Evolutionary conservation across 805 yeast genomes (phyloP).

Genomic region (Metschnikowia drakensbergensis): DNA sequence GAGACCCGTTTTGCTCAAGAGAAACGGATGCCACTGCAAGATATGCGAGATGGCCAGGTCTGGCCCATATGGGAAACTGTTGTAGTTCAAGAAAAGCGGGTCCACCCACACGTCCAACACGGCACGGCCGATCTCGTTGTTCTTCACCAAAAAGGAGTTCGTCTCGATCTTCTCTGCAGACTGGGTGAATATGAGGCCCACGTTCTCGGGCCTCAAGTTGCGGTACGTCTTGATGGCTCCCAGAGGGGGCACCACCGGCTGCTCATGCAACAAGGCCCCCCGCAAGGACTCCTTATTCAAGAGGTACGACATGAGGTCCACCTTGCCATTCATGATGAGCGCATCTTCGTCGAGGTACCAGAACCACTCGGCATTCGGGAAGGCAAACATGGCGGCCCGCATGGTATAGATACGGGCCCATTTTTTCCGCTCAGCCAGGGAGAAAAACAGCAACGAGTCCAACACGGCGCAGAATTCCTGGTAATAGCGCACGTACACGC

Average conservation of each 20-base stretch:
- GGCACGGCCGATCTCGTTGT: conserved; percentile 60
- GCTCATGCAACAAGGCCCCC: conserved; percentile 61
- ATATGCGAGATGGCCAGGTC: conserved; percentile 79
- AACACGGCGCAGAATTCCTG: conserved; percentile 74
- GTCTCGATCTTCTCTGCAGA: conserved; percentile 60
- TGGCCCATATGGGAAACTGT: conserved; percentile 55
- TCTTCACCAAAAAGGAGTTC: conserved; percentile 66
- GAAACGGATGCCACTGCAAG: conserved; percentile 90
- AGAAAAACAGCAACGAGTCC: conserved; percentile 39
- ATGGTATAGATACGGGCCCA: conserved; percentile 66
- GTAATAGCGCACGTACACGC: conserved; percentile 77
- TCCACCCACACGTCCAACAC: conserved; percentile 80
- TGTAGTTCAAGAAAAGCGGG: conserved; percentile 62
- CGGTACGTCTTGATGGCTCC: conserved; percentile 68
- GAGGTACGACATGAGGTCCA: conserved; percentile 58
- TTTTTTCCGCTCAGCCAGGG: conserved; percentile 40
- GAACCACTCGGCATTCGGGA: conserved; percentile 86
- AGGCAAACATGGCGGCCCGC: conserved; percentile 89
- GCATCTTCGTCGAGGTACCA: conserved; percentile 85
- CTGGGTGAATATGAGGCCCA: conserved; percentile 67
- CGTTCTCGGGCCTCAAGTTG: conserved; percentile 50
- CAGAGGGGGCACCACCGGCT: conserved; percentile 67
- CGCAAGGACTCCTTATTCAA: conserved; percentile 58
- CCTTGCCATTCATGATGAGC: conserved; percentile 65
- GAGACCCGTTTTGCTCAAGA: conserved; percentile 67